phyloP scores from a whole-genome alignment of 2,329 filamentous ascomycete species.

The Rutstroemia sp. region DNA sequence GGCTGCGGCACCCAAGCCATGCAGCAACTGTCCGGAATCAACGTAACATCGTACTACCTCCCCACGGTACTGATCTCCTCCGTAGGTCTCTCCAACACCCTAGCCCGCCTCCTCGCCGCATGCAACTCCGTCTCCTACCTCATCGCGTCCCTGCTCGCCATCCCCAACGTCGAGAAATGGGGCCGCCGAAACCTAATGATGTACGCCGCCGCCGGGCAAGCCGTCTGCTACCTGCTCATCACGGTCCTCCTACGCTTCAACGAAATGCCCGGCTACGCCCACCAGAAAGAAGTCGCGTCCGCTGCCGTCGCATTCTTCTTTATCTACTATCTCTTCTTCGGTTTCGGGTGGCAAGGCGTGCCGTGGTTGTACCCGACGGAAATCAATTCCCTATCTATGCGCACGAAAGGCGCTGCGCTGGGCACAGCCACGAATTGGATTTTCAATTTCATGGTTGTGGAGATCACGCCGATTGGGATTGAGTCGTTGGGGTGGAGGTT shows the following conservation, averaged over 20 bases:
- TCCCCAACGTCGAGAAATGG: conserved; percentile 43
- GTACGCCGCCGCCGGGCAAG: conserved; percentile 57
- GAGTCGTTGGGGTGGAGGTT: conserved; percentile 51
- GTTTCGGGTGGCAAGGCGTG: conserved; percentile 39
- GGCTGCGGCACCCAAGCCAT: conserved; percentile 57
- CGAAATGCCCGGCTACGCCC: conserved; percentile 10
- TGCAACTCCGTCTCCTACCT: conserved; percentile 30
- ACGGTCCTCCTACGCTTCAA: conserved; percentile 36
- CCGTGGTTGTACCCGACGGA: conserved; percentile 47
- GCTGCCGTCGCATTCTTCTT: conserved; percentile 33
- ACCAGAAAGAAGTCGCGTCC: conserved; percentile 10
- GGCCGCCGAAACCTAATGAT: conserved; percentile 68
- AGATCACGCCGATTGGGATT: conserved; percentile 32
- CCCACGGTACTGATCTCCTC: conserved; percentile 43
- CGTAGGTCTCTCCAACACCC: conserved; percentile 37
- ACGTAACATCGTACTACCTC: conserved; percentile 39
- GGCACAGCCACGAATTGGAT: conserved; percentile 36
- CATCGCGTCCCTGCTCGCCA: conserved; percentile 22
- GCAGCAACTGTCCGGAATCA: conserved; percentile 42
- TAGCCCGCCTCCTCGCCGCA: conserved; percentile 48
- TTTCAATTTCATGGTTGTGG: conserved; percentile 41
- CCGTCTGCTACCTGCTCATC: conserved; percentile 49
- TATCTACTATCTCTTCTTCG: conserved; percentile 46
- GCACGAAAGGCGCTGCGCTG: conserved; percentile 51
- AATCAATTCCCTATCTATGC: conserved; percentile 43